These are phyloP conservation scores for Raphanus sativus DNA, from an alignment of 345 rosid genomes.

Conservation along the genomic window DNA sequence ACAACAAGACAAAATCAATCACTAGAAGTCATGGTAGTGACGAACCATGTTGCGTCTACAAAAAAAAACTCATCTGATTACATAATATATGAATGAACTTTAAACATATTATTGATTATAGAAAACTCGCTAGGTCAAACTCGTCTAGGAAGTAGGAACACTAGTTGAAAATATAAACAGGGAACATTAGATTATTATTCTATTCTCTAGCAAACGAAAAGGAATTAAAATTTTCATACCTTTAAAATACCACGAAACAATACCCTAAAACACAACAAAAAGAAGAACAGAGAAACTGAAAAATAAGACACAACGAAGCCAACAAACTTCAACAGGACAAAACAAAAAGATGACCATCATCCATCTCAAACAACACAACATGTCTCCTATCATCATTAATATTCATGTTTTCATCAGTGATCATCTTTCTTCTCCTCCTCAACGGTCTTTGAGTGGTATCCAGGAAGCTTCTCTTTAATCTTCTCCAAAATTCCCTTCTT, in stretches of 20 bases:
- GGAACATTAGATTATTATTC: not conserved
- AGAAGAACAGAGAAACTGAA: not conserved
- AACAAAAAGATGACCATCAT: slow-evolving; percentile 30
- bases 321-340: slow-evolving; percentile 37
- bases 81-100: not conserved
- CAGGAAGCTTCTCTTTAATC: slow-evolving; percentile 88
- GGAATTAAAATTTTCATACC: not conserved
- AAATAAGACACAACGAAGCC: not conserved
- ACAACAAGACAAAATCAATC: not conserved
- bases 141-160: not conserved
- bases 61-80: not conserved
- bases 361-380: slow-evolving; percentile 17
- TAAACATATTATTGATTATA: not conserved
- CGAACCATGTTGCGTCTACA: not conserved
- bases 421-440: slow-evolving; percentile 49
- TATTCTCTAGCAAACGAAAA: not conserved
- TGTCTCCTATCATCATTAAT: slow-evolving; percentile 16
- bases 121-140: not conserved
- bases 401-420: slow-evolving; percentile 4
- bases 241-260: slow-evolving; percentile 15
- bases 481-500: slow-evolving; percentile 83
- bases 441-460: slow-evolving; percentile 58
- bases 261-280: slow-evolving; percentile 2
- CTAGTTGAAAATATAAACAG: not conserved
- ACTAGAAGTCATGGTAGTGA: not conserved